Evolutionary conservation across 2,329 filamentous ascomycete genomes (phyloP), one percentile per base, ranked within the genome.

Genomic region (Exophiala sideris): DNA sequence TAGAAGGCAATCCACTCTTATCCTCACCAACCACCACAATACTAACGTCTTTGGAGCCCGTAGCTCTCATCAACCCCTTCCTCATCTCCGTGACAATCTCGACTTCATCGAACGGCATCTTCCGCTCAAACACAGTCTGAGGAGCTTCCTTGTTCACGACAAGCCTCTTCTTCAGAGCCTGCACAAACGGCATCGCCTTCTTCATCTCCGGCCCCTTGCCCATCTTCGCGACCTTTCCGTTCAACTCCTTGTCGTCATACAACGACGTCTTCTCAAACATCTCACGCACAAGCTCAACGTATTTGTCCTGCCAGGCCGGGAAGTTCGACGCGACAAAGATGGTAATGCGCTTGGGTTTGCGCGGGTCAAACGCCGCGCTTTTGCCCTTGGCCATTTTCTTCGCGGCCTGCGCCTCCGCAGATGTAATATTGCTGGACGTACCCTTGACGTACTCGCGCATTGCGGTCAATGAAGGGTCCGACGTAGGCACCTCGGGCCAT

Each of bases 111-210:
- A 97, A 99, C 1, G 83, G 80, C 58, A 99, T 78, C 73, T 92
- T 89, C 62, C 91, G 82, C 68, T 92, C 85, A 66, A 97, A 85
- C 72, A 92, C 57, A 20, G 35, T 45, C 32, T 46, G 52, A 14
- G 50, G 40, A 7, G 16, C 38, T 34, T 55, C 57, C 58, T 88
- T 87, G 46, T 79, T 78, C 35, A 70, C 68, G 53, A 90, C 79
- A 52, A 99, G 81, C 48, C 89, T 84, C 71, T 83, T 88, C 85
- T 96, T 96, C 56, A 97, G 77, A 5, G 71, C 75, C 75, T 97
- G 91, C 46, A 96, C 86, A 67, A 96, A 97, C 0, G 94, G 94
- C 92, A 97, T 97, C 2, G 91, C 92, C 76, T 95, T 94, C 83
- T 97, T 99, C 81, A 91, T 90, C 74, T 95, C 89, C 8, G 57